A percentile compares a stretch with the other conserved stretches of the same genome.
Conservation (phyloP, 305 asterid species). For the Solanum hybrid region DNA sequence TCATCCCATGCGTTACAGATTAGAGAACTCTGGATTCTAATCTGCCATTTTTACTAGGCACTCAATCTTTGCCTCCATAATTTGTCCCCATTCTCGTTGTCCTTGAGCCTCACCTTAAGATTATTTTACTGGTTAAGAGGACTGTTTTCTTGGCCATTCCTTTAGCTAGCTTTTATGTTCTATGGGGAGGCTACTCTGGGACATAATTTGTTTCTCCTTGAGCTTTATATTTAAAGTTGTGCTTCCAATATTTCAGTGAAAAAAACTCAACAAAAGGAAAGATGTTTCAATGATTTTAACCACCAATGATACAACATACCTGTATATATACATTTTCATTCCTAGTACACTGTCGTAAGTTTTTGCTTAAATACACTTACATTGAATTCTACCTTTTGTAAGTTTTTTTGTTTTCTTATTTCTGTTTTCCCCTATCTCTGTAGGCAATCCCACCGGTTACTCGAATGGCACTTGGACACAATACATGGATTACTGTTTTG, state of each 20-base stretch:
- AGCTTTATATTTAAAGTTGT: not conserved
- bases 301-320: not conserved
- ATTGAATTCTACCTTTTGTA: not conserved
- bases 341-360: not conserved
- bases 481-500: conserved; percentile 87
- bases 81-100: not conserved
- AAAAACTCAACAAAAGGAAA: not conserved
- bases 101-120: not conserved
- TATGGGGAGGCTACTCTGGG: not conserved
- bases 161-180: not conserved
- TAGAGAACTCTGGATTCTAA: not conserved
- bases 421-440: not conserved
- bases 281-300: not conserved
- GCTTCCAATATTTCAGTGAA: not conserved
- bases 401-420: not conserved
- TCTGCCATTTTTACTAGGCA: not conserved
- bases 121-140: not conserved
- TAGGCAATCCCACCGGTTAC: conserved; percentile 97
- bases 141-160: not conserved
- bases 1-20: not conserved
- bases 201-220: not conserved
- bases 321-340: not conserved
- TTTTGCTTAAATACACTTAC: not conserved
- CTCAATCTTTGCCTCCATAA: not conserved
- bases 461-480: conserved; percentile 83